Evolutionary conservation across 1,284 basidiomycete genomes (phyloP).

Genomic region (Ceratobasidium sp.): DNA sequence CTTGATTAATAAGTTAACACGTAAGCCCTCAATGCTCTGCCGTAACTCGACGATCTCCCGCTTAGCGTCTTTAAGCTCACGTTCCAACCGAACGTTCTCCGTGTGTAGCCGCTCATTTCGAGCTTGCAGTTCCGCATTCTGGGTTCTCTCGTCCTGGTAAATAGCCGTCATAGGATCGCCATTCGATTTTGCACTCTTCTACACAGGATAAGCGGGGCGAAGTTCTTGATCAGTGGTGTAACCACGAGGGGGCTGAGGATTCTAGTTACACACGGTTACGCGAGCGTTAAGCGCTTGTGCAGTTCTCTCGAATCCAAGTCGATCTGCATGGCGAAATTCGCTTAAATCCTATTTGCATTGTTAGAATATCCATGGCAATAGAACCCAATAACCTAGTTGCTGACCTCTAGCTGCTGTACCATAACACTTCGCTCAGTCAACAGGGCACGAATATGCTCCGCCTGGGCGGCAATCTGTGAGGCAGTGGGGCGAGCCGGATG

Average conservation of each 20-base stretch:
- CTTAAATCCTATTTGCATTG: conserved; percentile 28
- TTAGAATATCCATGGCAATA: not conserved
- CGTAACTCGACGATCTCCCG: conserved; percentile 29
- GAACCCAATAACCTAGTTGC: not conserved
- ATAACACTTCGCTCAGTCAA: conserved; percentile 38
- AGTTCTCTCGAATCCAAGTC: conserved; percentile 39
- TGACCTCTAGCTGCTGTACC: conserved; percentile 34
- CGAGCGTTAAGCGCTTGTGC: conserved; percentile 43
- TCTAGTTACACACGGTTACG: conserved; percentile 12
- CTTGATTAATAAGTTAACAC: conserved; percentile 38
- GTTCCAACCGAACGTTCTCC: conserved; percentile 40
- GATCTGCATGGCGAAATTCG: conserved; percentile 42
- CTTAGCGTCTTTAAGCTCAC: conserved; percentile 32
- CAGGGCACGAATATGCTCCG: conserved; percentile 39
- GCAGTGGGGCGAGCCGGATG: conserved; percentile 34
- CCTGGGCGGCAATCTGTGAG: conserved; percentile 40
- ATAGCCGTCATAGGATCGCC: not conserved
- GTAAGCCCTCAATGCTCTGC: conserved; percentile 38
- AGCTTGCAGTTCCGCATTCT: conserved; percentile 27
- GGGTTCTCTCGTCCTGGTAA: conserved; percentile 36
- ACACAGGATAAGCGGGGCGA: conserved; percentile 10
- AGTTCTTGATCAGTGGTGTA: not conserved
- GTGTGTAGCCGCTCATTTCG: conserved; percentile 24
- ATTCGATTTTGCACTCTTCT: conserved; percentile 23
- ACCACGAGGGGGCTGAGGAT: not conserved